Evolutionary conservation across 306 rosid genomes (phyloP), one percentile per base, ranked within the genome.

Genomic region (Ammopiptanthus mongolicus): DNA sequence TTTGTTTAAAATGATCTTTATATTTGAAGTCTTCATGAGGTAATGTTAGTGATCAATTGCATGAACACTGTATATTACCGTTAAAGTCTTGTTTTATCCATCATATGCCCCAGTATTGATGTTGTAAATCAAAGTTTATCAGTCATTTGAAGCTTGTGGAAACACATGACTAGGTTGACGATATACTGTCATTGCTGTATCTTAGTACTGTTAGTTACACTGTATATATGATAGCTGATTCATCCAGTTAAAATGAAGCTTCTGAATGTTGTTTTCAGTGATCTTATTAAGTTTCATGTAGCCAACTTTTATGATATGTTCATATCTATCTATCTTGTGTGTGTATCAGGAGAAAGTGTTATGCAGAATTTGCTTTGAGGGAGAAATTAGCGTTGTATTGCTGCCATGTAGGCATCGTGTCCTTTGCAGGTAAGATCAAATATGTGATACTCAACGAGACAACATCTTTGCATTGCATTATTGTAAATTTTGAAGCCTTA

Each of bases 321-420:
- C 15, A 53, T 65, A 13, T 65, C 41, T 65, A 13, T 65, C n/a
- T n/a, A n/a, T n/a, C n/a, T n/a, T 41, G 57, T 73, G 47, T 73
- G 44, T 48, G 55, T 78, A 22, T 63, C 92, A 96, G 99, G 99
- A 96, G 84, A 96, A 92, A 77, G 97, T 96, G 77, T 59, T 96
- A 2, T 96, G 99, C 81, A 86, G 99, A 68, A 85, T 96, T 74
- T 96, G 99, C 86, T 96, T 96, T 0, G 98, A 90, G 88, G 78
- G 91, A 73, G 97, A 96, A 76, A 96, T 96, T 73, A 81, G 88
- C n/a, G 85, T 92, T 28, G 98, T 96, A 65, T 78, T 96, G 66
- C 96, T 96, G 73, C 99, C 99, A 8, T 96, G 99, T 18, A 76
- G 96, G 84, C 99, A 96, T 74, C 96, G 92, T 0, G 84, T 90